Base-by-base conservation (phyloP, 2,329 filamentous ascomycete genomes). In the Madurella mycetomatis region DNA sequence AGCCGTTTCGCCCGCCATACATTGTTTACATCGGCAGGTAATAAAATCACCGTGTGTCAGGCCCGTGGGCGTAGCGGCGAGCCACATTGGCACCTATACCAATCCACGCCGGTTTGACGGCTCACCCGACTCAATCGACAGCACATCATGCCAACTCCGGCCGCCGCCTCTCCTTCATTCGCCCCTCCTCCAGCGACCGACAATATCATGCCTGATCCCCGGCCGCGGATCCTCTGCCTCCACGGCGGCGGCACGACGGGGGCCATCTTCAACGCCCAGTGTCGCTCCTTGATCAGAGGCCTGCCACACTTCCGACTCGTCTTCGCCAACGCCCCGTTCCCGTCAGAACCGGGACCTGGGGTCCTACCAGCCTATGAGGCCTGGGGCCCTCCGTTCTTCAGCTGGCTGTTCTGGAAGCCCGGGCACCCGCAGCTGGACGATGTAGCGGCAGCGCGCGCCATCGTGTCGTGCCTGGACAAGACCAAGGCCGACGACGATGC, bases 201-300 rank as follows among this genome's bases (percentile, higher is more conserved):
- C 7, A 3, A 25, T 25, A 7, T 7, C 25, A 25, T 25, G 3
- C 25, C 25, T 7, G 25, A 25, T 7, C 25, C 25, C 25, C 25
- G 25, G 30, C 87, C 87, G 2, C 84, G 87, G 55, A 83, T 92
- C 61, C 84, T 92, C 62, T 91, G 87, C 70, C 82, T 92, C n/a
- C 88, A 92, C 69, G 88, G 88, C 66, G 88, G 87, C 63, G 88
- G 88, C 57, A 83, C 85, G 60, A 90, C 87, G 64, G 84, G 79
- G n/a, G 66, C 76, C 41, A 82, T 90, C 67, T 91, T 91, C 73
- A 73, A 78, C 57, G 68, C 79, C 11, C 88, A 92, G 72, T 82
- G 83, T 61, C 86, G 88, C 58, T 73, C 73, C 59, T 62, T 81
- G 51, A 67, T 70, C 47, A 60, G 66, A 31, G 67, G 65, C 25